Base-by-base conservation (phyloP, 75 land plant species). In the Picea sitchensis region DNA sequence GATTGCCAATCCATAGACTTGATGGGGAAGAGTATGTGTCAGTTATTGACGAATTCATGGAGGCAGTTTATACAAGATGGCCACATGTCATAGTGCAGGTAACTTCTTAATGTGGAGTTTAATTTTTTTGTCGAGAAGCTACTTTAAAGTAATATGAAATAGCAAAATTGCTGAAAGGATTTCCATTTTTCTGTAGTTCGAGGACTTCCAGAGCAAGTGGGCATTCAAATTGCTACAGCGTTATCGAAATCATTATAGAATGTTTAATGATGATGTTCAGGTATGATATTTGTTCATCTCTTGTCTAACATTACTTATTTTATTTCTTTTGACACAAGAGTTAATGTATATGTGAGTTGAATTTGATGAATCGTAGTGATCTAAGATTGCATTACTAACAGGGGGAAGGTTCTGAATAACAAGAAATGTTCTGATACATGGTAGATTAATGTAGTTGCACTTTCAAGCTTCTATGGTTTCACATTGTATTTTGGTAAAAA, bases 11-110 rank as follows among this genome's bases (percentile, higher is more conserved):
- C 34, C 89, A 85, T 57, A 88, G 99, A 64, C 92, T 98, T 75
- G 99, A 98, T 58, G 99, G 94, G 77, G 99, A 98, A 7, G 98
- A 98, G 65, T 98, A 95, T 83, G 20, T 95, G 18, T 75, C 89
- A 60, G 87, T 98, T 56, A 87, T 98, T 80, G 99, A 98, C 84
- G 99, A 98, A 80, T 98, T 98, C 75, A 98, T 98, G 67, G 67
- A 64, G 34, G 67, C 31, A 26, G 32, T 64, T 30, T 23, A 9
- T 23, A 63, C 67, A 64, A 23, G 30, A 3, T 64, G 26, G 67
- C 67, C 31, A 64, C 32, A 64, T 26, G 32, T 64, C 12, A 64
- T 64, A 64, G 67, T 64, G 34, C 31, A 64, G 93, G 99, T 95
- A 80, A 63, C 8, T 20, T 69, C 21, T 47, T 41, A 41, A 57